Evolutionary conservation across 495 filamentous ascomycete species (phyloP).

Genomic region (Friedmanniomyces simplex): DNA sequence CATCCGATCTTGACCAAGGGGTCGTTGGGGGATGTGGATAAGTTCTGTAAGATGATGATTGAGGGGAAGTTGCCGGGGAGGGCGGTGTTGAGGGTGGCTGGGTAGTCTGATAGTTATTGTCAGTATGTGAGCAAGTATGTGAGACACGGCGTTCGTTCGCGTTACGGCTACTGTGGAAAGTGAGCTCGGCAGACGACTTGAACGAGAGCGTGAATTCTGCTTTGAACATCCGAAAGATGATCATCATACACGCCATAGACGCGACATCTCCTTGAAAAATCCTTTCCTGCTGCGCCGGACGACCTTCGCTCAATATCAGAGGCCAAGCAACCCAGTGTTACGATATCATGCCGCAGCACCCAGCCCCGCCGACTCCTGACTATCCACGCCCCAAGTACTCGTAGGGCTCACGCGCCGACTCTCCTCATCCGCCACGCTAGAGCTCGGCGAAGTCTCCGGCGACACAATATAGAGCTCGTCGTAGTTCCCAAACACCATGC

Average conservation of each 20-base stretch:
- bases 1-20: slow-evolving; percentile 26
- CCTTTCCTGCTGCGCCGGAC: neutral
- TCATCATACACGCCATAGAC: too few species aligned
- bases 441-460: slow-evolving; percentile 21
- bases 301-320: neutral
- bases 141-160: too few species aligned
- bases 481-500: slow-evolving; percentile 28
- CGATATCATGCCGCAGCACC: neutral
- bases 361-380: neutral
- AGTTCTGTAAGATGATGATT: slow-evolving; percentile 21
- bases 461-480: slow-evolving; percentile 32
- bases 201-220: too few species aligned
- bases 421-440: slow-evolving; percentile 7
- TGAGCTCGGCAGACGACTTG: too few species aligned
- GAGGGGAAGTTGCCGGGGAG: slow-evolving; percentile 23
- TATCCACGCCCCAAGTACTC: slow-evolving; percentile 1
- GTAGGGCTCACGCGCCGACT: slow-evolving; percentile 3
- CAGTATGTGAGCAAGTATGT: too few species aligned
- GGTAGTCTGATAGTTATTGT: too few species aligned
- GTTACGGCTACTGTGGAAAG: too few species aligned
- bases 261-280: too few species aligned
- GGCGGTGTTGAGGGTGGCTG: slow-evolving; percentile 22
- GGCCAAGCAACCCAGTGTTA: neutral
- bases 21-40: slow-evolving; percentile 22
- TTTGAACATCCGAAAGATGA: too few species aligned